Conservation (phyloP, 1,284 basidiomycete species). For the Gomphus bonarii region DNA sequence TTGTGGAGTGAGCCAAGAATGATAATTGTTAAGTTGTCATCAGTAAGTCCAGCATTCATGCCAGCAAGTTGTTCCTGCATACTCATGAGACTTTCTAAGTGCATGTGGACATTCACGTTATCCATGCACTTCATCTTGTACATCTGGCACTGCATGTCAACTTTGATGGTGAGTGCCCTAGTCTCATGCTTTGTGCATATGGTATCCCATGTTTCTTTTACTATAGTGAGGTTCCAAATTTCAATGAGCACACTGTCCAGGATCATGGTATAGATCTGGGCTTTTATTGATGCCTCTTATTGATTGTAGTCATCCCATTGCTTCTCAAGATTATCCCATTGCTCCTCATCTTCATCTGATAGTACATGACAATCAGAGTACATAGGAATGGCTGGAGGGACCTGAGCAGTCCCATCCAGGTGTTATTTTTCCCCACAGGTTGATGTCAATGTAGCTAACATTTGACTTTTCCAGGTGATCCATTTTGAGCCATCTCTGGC, state of each 20-base stretch:
- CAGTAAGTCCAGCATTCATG: too few species aligned
- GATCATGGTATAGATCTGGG: conserved; percentile 7
- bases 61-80: too few species aligned
- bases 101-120: background rate
- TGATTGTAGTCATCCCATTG: background rate
- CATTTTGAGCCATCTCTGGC: background rate
- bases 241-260: too few species aligned
- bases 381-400: background rate
- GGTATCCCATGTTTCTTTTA: too few species aligned
- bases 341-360: background rate
- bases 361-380: too few species aligned
- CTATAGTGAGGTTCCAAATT: too few species aligned
- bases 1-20: too few species aligned
- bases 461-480: too few species aligned
- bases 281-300: background rate
- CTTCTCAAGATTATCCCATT: background rate
- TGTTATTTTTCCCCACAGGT: conserved; percentile 13
- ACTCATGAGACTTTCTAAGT: too few species aligned
- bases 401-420: conserved; percentile 17
- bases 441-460: background rate
- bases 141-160: conserved; percentile 6
- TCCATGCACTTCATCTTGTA: background rate
- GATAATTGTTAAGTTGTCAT: too few species aligned
- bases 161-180: conserved; percentile 17
- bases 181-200: too few species aligned